A percentile compares a stretch with the other conserved stretches of the same genome.
phyloP scores from a whole-genome alignment of 116 monocot species.

The Posidonia oceanica region DNA sequence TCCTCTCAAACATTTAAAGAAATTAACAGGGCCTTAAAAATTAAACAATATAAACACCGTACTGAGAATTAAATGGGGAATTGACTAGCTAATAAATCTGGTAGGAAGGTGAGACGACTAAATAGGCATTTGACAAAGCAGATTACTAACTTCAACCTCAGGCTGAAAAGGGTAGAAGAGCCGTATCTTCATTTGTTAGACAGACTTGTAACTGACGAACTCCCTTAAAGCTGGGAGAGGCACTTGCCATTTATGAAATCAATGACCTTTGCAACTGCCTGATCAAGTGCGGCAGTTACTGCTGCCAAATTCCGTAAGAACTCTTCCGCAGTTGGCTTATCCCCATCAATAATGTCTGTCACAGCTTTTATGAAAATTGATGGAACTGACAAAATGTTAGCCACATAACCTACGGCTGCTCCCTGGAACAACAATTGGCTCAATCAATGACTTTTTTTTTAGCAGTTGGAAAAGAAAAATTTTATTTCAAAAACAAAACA shows the following conservation, averaged over 20 bases:
- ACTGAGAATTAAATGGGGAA: too few relatives aligned
- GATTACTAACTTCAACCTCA: background rate
- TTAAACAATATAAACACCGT: too few relatives aligned
- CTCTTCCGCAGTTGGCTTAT: conserved; percentile 91
- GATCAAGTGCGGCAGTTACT: conserved; percentile 66
- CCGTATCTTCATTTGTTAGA: background rate
- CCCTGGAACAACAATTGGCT: conserved; percentile 27
- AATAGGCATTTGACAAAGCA: too few relatives aligned
- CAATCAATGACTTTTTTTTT: too few relatives aligned
- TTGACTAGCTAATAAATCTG: too few relatives aligned
- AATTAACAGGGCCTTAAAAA: too few relatives aligned
- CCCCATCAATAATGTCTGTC: conserved; percentile 86
- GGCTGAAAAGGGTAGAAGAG: background rate
- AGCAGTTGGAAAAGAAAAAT: too few relatives aligned
- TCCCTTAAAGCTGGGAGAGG: conserved; percentile 41
- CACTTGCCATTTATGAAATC: conserved; percentile 59
- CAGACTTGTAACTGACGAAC: background rate
- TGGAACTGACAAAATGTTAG: conserved; percentile 64
- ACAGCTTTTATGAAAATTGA: conserved; percentile 90
- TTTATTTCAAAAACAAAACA: too few relatives aligned
- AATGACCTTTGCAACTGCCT: conserved; percentile 42
- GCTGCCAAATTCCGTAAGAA: conserved; percentile 70
- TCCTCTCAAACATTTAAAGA: too few relatives aligned
- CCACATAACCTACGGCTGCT: conserved; percentile 87
- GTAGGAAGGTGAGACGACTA: too few relatives aligned